A percentile compares a stretch with the other conserved stretches of the same genome.
Evolutionary conservation across 257 asterid species (phyloP).

Genomic region (Ocimum tenuiflorum): DNA sequence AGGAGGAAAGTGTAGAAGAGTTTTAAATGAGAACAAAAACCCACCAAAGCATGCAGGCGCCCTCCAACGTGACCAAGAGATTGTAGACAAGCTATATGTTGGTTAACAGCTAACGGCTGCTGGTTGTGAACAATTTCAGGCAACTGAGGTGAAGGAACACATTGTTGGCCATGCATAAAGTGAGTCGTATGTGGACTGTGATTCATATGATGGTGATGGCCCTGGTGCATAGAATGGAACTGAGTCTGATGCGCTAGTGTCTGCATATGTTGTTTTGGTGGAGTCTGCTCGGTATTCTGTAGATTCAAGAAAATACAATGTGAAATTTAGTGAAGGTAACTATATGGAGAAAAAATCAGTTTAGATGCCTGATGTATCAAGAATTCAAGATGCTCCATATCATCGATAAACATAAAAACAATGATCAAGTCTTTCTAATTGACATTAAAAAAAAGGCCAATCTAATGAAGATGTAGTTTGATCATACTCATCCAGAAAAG

Average conservation of each 20-base stretch:
- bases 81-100: conserved; percentile 68
- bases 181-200: conserved; percentile 58
- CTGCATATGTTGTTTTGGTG: conserved; percentile 64
- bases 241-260: conserved; percentile 51
- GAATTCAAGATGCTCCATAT: background rate
- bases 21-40: conserved; percentile 6
- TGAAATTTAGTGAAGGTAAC: background rate
- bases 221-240: conserved; percentile 57
- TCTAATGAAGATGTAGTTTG: too few relatives aligned
- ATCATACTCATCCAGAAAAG: background rate
- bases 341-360: background rate
- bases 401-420: background rate
- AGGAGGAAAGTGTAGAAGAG: conserved; percentile 4
- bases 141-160: conserved; percentile 64
- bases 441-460: background rate
- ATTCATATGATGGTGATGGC: conserved; percentile 55
- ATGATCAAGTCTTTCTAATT: background rate
- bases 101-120: conserved; percentile 53
- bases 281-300: conserved; percentile 55
- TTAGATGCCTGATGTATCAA: conserved; percentile 9
- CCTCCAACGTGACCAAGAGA: conserved; percentile 72
- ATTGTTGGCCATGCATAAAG: conserved; percentile 61
- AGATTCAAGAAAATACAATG: conserved; percentile 7
- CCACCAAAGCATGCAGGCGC: conserved; percentile 66
- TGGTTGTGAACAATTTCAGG: conserved; percentile 69